Conservation (phyloP, 306 rosid species). For the Pyrus bretschneideri region DNA sequence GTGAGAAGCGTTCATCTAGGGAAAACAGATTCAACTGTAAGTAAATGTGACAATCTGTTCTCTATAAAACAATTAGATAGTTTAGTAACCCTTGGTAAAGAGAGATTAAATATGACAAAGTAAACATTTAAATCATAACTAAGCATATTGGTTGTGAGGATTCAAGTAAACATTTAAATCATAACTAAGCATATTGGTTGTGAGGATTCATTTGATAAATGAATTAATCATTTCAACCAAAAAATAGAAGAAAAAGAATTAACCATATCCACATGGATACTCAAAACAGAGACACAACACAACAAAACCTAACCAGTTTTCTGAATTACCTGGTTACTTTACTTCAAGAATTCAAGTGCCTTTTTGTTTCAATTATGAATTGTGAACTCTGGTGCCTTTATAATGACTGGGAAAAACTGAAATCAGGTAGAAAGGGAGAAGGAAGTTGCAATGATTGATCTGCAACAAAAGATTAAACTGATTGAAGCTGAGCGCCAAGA, state of each 20-base stretch:
- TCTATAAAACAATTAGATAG: neutral
- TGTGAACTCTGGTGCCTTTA: neutral
- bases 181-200: neutral
- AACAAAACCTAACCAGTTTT: neutral
- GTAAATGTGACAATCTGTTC: constrained; percentile 2
- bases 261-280: neutral
- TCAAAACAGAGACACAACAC: neutral
- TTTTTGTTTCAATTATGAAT: neutral
- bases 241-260: neutral
- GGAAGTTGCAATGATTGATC: constrained; percentile 21
- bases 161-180: neutral
- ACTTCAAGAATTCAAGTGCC: neutral
- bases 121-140: neutral
- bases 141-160: neutral
- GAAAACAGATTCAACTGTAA: constrained; percentile 17
- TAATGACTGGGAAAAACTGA: neutral
- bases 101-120: neutral
- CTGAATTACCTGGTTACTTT: constrained; percentile 8
- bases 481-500: constrained; percentile 28
- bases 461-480: constrained; percentile 21
- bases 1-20: constrained; percentile 31
- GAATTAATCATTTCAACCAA: neutral
- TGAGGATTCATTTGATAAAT: neutral
- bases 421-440: constrained; percentile 26
- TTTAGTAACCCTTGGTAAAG: neutral